These are phyloP conservation scores for Schwanniomyces occidentalis DNA, from an alignment of 805 yeast genomes.

Conservation along the genomic window DNA sequence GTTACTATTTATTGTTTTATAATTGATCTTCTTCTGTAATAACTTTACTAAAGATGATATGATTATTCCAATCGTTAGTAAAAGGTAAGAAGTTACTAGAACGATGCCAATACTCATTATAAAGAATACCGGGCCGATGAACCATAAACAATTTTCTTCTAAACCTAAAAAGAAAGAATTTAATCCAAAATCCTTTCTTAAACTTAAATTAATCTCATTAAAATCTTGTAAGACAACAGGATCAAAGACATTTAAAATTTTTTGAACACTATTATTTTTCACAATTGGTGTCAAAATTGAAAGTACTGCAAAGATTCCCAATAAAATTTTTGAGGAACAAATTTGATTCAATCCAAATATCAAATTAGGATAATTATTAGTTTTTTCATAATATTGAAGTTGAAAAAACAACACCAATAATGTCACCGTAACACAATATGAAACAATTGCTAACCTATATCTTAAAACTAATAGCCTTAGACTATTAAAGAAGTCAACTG, in stretches of 20 bases:
- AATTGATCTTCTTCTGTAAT: background rate
- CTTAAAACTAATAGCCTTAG: slow-evolving; percentile 70
- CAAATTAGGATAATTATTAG: slow-evolving; percentile 30
- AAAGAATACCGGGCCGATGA: slow-evolving; percentile 59
- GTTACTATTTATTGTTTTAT: background rate
- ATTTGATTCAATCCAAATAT: slow-evolving; percentile 37
- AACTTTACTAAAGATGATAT: background rate
- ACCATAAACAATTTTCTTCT: slow-evolving; percentile 54
- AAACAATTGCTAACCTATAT: slow-evolving; percentile 72
- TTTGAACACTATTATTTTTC: slow-evolving; percentile 34
- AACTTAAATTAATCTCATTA: slow-evolving; percentile 42
- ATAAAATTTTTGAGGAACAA: slow-evolving; percentile 20
- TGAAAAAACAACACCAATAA: slow-evolving; percentile 57
- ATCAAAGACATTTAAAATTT: slow-evolving; percentile 45
- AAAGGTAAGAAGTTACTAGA: slow-evolving; percentile 29
- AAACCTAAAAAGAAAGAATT: slow-evolving; percentile 71
- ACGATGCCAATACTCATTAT: slow-evolving; percentile 47
- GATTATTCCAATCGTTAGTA: slow-evolving; percentile 14
- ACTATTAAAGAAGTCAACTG: slow-evolving; percentile 58
- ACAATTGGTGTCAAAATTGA: slow-evolving; percentile 41
- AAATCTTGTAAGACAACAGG: slow-evolving; percentile 54
- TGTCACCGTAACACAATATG: slow-evolving; percentile 66
- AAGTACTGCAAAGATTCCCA: slow-evolving; percentile 20
- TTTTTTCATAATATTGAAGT: slow-evolving; percentile 40
- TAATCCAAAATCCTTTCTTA: slow-evolving; percentile 30